Conservation (phyloP, 768 basidiomycete genomes). For the Pleurotus eryngii region DNA sequence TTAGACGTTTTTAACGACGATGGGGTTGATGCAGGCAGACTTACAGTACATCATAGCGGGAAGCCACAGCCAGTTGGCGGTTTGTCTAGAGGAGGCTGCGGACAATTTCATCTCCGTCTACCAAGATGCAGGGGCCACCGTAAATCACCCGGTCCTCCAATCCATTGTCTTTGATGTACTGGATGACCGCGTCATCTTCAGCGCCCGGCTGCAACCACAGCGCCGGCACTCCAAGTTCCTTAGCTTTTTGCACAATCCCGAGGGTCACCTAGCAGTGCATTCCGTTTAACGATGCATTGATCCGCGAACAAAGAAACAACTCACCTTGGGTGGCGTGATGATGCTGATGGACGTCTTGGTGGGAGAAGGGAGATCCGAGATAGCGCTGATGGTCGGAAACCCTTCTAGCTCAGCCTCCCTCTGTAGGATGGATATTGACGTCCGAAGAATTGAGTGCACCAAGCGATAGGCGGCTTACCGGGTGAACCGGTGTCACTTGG, state of each 20-base stretch:
- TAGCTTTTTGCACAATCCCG: conserved; percentile 60
- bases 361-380: conserved; percentile 58
- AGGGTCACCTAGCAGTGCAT: conserved; percentile 57
- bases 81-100: conserved; percentile 25
- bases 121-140: conserved; percentile 81
- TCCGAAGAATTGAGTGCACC: neutral
- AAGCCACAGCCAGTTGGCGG: neutral
- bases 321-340: conserved; percentile 72
- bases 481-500: conserved; percentile 72
- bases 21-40: neutral
- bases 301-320: conserved; percentile 7
- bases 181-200: conserved; percentile 58
- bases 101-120: conserved; percentile 64
- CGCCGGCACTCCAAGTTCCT: conserved; percentile 64
- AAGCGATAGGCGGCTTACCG: conserved; percentile 38
- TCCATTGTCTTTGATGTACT: conserved; percentile 64
- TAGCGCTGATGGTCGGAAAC: conserved; percentile 47
- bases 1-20: too few relatives aligned
- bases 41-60: neutral
- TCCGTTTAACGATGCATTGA: neutral
- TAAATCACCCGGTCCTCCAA: conserved; percentile 68
- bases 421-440: conserved; percentile 31
- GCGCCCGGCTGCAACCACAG: conserved; percentile 93
- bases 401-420: conserved; percentile 72
- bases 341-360: conserved; percentile 72